phyloP scores from a whole-genome alignment of 768 basidiomycete genomes.

The Suillus discolor region DNA sequence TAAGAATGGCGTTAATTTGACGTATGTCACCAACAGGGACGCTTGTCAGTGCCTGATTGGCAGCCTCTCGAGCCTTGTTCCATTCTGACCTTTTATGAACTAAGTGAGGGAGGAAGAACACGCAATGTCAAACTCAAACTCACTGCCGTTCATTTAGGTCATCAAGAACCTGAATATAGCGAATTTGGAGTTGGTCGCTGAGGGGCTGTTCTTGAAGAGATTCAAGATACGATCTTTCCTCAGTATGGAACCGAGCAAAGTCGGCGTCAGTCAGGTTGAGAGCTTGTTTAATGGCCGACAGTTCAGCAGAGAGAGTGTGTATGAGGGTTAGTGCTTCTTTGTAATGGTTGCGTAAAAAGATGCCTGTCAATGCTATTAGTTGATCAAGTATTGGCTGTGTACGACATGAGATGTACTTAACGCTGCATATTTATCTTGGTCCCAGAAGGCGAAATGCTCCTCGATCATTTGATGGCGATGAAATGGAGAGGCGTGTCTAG shows the following conservation, averaged over 20 bases:
- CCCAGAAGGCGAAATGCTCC: constrained; percentile 22
- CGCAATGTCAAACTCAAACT: too few relatives aligned
- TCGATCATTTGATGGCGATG: constrained; percentile 18
- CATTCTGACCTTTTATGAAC: not conserved
- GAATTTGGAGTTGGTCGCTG: not conserved
- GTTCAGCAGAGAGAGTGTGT: not conserved
- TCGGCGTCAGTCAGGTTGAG: not conserved
- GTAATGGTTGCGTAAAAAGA: constrained; percentile 9
- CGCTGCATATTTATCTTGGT: constrained; percentile 21
- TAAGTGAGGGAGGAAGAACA: too few relatives aligned
- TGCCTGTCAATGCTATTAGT: not conserved
- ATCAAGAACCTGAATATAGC: not conserved
- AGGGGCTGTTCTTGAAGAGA: not conserved
- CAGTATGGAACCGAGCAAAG: not conserved
- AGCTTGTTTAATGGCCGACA: not conserved
- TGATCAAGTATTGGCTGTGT: not conserved
- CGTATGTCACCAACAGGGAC: not conserved
- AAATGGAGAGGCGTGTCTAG: not conserved
- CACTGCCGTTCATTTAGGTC: too few relatives aligned
- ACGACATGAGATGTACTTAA: constrained; percentile 25
- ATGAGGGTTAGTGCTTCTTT: not conserved
- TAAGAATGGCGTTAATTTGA: constrained; percentile 1
- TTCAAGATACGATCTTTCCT: not conserved
- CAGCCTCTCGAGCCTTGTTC: not conserved
- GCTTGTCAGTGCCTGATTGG: not conserved